These are phyloP conservation scores for Ophiocordyceps camponoti-saundersi DNA, from an alignment of 2,329 filamentous ascomycete genomes.

Conservation along the genomic window DNA sequence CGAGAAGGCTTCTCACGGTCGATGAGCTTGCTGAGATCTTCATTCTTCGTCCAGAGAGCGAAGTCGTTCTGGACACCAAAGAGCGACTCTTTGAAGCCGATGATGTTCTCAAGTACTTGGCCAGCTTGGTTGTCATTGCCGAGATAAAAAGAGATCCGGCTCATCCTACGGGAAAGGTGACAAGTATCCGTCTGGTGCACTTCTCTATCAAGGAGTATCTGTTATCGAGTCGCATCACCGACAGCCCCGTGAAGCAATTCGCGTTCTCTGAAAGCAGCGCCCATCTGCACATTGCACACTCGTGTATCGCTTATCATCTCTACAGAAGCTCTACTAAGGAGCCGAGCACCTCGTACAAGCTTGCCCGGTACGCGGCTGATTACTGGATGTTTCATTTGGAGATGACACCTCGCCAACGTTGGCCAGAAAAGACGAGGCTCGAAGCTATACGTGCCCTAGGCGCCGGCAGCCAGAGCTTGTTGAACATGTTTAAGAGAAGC, in stretches of 20 bases:
- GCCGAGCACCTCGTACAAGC: background rate
- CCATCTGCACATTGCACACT: slow-evolving; percentile 1
- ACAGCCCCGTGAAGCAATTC: background rate
- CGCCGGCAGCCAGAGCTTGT: background rate
- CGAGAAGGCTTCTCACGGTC: background rate
- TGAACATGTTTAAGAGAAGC: background rate
- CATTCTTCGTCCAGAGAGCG: background rate
- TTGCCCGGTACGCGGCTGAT: background rate
- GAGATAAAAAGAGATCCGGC: background rate
- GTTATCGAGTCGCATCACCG: background rate
- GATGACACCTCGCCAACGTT: background rate
- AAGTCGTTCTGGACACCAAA: background rate
- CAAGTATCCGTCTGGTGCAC: slow-evolving; percentile 2
- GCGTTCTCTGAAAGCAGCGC: slow-evolving; percentile 1
- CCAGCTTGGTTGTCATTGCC: background rate
- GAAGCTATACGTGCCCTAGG: background rate
- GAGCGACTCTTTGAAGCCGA: background rate
- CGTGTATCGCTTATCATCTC: slow-evolving; percentile 1
- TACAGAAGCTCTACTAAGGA: background rate
- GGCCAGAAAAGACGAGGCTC: background rate
- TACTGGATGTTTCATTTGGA: background rate
- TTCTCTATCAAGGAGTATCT: slow-evolving; percentile 4
- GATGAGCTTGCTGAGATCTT: slow-evolving; percentile 1
- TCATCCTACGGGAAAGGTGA: background rate
- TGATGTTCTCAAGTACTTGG: slow-evolving; percentile 1